These are phyloP conservation scores for Trichoderma koningiopsis DNA, from an alignment of 2,329 filamentous ascomycete genomes.

Conservation along the genomic window DNA sequence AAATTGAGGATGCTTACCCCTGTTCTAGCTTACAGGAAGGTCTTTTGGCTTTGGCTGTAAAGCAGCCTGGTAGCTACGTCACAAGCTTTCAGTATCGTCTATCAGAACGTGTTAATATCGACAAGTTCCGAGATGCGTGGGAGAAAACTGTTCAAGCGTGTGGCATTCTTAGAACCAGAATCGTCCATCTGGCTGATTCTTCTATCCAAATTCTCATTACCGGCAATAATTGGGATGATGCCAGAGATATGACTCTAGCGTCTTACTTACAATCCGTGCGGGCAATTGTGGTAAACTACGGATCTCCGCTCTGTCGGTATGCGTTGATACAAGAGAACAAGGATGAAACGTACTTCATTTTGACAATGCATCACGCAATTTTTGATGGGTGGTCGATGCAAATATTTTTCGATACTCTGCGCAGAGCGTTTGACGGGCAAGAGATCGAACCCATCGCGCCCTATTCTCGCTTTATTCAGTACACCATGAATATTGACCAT, in stretches of 20 bases:
- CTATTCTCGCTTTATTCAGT: conserved; percentile 17
- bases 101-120: conserved; percentile 27
- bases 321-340: conserved; percentile 1
- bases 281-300: not conserved
- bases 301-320: conserved; percentile 23
- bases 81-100: conserved; percentile 34
- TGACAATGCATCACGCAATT: conserved; percentile 27
- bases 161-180: conserved; percentile 29
- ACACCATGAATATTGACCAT: conserved; percentile 4
- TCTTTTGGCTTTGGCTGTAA: conserved; percentile 35
- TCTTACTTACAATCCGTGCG: not conserved
- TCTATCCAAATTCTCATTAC: conserved; percentile 26
- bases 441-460: not conserved
- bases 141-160: conserved; percentile 27
- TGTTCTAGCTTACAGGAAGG: conserved; percentile 30
- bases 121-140: conserved; percentile 29
- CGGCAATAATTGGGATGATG: conserved; percentile 12
- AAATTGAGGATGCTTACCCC: conserved; percentile 29
- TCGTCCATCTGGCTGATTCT: conserved; percentile 25
- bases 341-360: not conserved
- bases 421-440: not conserved
- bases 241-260: not conserved
- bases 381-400: conserved; percentile 31
- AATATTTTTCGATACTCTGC: not conserved
- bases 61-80: conserved; percentile 39